A percentile compares a stretch with the other conserved stretches of the same genome.
Conservation (phyloP, 148 eudicot genomes). For the Rhododendron williamsianum region DNA sequence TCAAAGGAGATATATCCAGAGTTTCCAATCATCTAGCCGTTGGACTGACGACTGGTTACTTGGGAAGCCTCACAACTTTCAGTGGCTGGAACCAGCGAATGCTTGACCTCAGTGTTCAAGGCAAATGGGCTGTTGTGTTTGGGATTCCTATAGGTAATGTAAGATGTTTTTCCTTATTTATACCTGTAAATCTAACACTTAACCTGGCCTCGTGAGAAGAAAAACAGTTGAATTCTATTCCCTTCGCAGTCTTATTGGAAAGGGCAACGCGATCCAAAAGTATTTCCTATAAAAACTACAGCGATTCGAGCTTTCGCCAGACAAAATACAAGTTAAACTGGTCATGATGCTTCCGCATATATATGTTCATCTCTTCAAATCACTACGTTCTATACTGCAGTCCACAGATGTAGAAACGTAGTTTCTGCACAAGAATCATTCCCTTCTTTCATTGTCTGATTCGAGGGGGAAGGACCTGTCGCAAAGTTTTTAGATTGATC, state of each 20-base stretch:
- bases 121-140: slow-evolving; percentile 64
- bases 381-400: not conserved
- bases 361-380: not conserved
- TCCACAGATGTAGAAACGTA: not conserved
- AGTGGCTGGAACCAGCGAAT: slow-evolving; percentile 96
- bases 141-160: slow-evolving; percentile 62
- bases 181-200: not conserved
- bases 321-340: not conserved
- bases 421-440: not conserved
- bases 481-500: too few relatives aligned
- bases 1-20: slow-evolving; percentile 56
- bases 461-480: too few relatives aligned
- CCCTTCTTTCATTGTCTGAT: too few relatives aligned
- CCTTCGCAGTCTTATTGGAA: not conserved
- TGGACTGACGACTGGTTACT: slow-evolving; percentile 83
- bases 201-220: not conserved
- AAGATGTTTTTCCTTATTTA: not conserved
- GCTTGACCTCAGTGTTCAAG: slow-evolving; percentile 78
- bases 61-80: slow-evolving; percentile 94
- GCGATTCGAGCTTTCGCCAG: not conserved
- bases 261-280: not conserved
- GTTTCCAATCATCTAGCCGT: slow-evolving; percentile 59
- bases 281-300: not conserved
- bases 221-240: not conserved
- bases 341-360: not conserved